Base-by-base conservation (phyloP, 148 eudicot species). In the Arbutus unedo region DNA sequence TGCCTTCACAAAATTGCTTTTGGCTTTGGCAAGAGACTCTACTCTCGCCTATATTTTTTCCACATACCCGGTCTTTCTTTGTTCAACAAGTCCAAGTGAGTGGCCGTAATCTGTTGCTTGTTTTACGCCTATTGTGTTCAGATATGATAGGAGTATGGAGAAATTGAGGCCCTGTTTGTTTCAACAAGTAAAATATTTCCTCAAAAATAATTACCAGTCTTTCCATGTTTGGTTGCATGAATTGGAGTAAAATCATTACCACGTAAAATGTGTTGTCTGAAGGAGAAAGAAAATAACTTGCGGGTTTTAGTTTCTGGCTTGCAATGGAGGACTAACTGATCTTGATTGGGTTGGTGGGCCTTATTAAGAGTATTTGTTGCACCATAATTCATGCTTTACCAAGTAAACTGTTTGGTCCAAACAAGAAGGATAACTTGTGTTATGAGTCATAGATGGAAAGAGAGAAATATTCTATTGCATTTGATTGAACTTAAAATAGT, bases 31-130 rank as follows among this genome's bases (percentile, higher is more conserved):
- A 79, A 82, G 80, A 85, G 82, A 56, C 74, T 87, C 47, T 77
- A 86, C 79, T 78, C 84, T 83, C 83, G 60, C 13, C 77, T 80
- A 21, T 83, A 49, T 81, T 81, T 84, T 23, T 77, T 82, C 81
- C 85, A 77, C 78, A 79, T 74, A 15, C 81, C 83, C 21, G 80
- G 76, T n/a, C 87, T 87, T 50, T 81, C 70, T 78, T 47, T 81
- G 16, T 23, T 75, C 82, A 67, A 38, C 7, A 83, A 76, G 44
- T 79, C 87, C 87, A 90, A 89, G 95, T 92, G 78, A 87, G 95
- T 86, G 2, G 38, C 55, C 64, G 0, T 43, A 31, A 55, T 73
- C 47, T 48, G 53, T 72, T 57, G 0, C 43, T 14, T 68, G 19
- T 45, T 72, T 60, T 8, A 78, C 25, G 23, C 59, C 56, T 47